Percentiles rank a stretch among this genome's conserved stretches.
Conservation (phyloP, 2,329 filamentous ascomycete genomes). For the Grosmannia serpens region DNA sequence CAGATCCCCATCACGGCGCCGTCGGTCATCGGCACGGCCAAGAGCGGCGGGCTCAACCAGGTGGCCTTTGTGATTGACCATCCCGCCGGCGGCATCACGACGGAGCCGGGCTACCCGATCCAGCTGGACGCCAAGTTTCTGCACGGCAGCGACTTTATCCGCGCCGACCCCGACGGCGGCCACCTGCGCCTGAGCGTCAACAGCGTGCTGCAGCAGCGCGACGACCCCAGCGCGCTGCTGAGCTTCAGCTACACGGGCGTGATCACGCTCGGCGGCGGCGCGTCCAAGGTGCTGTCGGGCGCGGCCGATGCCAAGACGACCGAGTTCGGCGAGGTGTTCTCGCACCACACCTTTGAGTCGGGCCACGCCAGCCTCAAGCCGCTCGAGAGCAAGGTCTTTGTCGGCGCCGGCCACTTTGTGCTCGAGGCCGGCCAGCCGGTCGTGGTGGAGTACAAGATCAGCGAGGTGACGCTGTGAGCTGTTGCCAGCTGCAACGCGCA, state of each 20-base stretch:
- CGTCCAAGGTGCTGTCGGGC: slow-evolving; percentile 22
- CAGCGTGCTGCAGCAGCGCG: slow-evolving; percentile 21
- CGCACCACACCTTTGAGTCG: slow-evolving; percentile 26
- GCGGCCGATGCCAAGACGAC: slow-evolving; percentile 24
- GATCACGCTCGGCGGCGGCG: slow-evolving; percentile 18
- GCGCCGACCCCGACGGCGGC: slow-evolving; percentile 22
- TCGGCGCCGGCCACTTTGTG: slow-evolving; percentile 28
- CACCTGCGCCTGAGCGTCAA: slow-evolving; percentile 28
- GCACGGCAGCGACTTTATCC: slow-evolving; percentile 30
- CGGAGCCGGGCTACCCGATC: slow-evolving; percentile 26
- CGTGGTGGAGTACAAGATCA: slow-evolving; percentile 33
- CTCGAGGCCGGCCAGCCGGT: slow-evolving; percentile 25
- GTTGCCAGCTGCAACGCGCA: neutral
- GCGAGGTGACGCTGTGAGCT: slow-evolving; percentile 20
- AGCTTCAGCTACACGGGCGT: slow-evolving; percentile 27
- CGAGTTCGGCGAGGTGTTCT: slow-evolving; percentile 25
- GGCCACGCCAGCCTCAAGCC: slow-evolving; percentile 21
- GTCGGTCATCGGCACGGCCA: slow-evolving; percentile 16
- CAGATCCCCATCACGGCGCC: slow-evolving; percentile 19
- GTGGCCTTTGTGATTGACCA: slow-evolving; percentile 16
- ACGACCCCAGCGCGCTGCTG: slow-evolving; percentile 19
- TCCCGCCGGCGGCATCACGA: slow-evolving; percentile 20
- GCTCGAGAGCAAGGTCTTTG: slow-evolving; percentile 28
- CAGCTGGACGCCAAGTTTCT: slow-evolving; percentile 24
- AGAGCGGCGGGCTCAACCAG: slow-evolving; percentile 20